A percentile compares a stretch with the other conserved stretches of the same genome.
Evolutionary conservation across 495 filamentous ascomycete genomes (phyloP).

Genomic region (Halenospora varia): DNA sequence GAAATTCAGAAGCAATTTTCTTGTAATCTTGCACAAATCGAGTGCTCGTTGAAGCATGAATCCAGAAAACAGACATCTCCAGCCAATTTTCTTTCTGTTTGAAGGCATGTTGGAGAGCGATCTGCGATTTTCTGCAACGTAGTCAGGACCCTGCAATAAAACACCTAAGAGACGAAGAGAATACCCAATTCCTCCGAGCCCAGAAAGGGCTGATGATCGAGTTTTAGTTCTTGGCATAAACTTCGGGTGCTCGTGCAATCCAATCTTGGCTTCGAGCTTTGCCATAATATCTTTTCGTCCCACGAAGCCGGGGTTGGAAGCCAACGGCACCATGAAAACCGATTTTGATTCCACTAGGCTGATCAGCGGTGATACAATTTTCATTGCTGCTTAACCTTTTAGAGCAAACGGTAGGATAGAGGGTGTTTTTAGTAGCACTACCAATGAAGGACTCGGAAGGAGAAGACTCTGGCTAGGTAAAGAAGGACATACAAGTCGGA

Average conservation of each 20-base stretch:
- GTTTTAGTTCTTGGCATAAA: too few species aligned
- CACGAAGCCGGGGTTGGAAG: constrained; percentile 35
- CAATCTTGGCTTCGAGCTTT: too few species aligned
- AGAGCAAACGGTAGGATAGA: too few species aligned
- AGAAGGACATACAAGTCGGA: neutral
- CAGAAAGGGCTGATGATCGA: constrained; percentile 36
- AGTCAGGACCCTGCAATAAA: neutral
- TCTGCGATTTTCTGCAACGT: constrained; percentile 39
- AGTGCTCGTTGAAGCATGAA: constrained; percentile 26
- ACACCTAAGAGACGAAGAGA: constrained; percentile 10
- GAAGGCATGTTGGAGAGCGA: constrained; percentile 45
- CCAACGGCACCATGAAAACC: constrained; percentile 25
- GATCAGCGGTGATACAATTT: too few species aligned
- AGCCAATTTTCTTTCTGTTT: constrained; percentile 27
- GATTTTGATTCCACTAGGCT: neutral
- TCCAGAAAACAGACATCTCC: constrained; percentile 34
- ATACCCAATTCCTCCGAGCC: constrained; percentile 46
- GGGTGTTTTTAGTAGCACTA: too few species aligned
- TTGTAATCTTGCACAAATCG: constrained; percentile 36
- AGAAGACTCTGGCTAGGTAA: neutral
- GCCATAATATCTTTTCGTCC: constrained; percentile 33
- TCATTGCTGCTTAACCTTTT: too few species aligned
- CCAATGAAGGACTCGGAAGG: neutral
- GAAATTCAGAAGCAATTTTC: constrained; percentile 27
- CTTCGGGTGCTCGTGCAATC: too few species aligned